Base-by-base conservation (phyloP, 257 asterid species). In the Apocynum venetum region DNA sequence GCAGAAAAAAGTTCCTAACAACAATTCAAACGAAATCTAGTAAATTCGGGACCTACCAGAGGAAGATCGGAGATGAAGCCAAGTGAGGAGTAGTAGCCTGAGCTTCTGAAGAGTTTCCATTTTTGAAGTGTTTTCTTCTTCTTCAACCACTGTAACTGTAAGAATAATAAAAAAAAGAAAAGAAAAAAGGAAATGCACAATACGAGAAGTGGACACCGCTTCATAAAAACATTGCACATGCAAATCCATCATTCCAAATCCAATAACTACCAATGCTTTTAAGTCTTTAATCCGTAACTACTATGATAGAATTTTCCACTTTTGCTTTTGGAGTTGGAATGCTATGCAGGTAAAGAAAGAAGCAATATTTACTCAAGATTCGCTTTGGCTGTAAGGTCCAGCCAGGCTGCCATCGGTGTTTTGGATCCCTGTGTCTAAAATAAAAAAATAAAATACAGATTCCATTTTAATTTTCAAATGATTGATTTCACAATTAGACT, bases 61-160 rank as follows among this genome's bases (percentile, higher is more conserved):
- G 57, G 77, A 87, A 84, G 92, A 88, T 86, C 93, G 91, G 86
- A 86, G 82, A 85, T 86, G 93, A 59, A 91, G 77, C 87, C 85
- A 85, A 66, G 89, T 81, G 79, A 88, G 87, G 40, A 89, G 77
- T 74, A 82, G 80, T 49, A 88, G 83, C 86, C 82, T 89, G 81
- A 87, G 75, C 81, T 87, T 89, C 82, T 81, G 76, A 81, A 79
- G 55, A 73, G 84, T 49, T 66, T 77, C 91, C 90, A 86, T 89
- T 57, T 71, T 4, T 71, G 20, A 25, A 38, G 57, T 6, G 17
- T 49, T 47, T 46, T 60, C 47, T 48, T 69, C 64, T 40, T 6
- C 78, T 13, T 36, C 40, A 47, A 38, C n/a, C 46, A 41, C 68
- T 57, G 68, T 48, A 48, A 36, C 63, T 9, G 25, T 19, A 48